Evolutionary conservation across 2,329 filamentous ascomycete species (phyloP).

Genomic region (Xylariaceae sp.): DNA sequence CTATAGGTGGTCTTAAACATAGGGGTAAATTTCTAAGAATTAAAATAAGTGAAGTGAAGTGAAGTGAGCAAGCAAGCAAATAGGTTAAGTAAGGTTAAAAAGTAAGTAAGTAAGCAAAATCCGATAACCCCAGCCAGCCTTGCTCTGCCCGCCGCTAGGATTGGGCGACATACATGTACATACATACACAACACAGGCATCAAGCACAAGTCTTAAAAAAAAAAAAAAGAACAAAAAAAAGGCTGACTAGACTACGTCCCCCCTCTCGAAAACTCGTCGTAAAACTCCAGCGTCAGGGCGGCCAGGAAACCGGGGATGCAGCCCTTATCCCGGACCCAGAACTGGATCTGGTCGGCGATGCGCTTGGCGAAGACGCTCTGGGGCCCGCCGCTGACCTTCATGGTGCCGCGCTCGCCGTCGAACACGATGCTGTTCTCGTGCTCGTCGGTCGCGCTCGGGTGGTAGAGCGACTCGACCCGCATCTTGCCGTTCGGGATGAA

Average conservation of each 20-base stretch:
- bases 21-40: no score
- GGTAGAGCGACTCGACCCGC: constrained; percentile 80
- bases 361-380: constrained; percentile 79
- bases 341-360: constrained; percentile 82
- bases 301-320: constrained; percentile 92
- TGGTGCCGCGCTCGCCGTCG: constrained; percentile 88
- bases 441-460: constrained; percentile 61
- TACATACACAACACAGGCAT: not conserved
- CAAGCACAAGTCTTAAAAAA: not conserved
- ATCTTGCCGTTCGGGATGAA: constrained; percentile 98
- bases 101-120: not conserved
- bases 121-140: not conserved
- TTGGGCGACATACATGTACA: not conserved
- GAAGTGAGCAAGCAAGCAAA: not conserved
- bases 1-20: no score
- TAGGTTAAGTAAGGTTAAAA: not conserved
- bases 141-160: not conserved
- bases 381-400: constrained; percentile 94
- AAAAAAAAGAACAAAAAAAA: not conserved
- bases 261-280: constrained; percentile 56
- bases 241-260: constrained; percentile 1
- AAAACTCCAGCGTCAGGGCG: constrained; percentile 88
- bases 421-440: constrained; percentile 75
- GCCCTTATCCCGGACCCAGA: constrained; percentile 91
- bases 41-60: not conserved